Percentiles rank a stretch among this genome's conserved stretches.
Conservation (phyloP, 2,329 filamentous ascomycete genomes). For the Trichoderma pleuroti region DNA sequence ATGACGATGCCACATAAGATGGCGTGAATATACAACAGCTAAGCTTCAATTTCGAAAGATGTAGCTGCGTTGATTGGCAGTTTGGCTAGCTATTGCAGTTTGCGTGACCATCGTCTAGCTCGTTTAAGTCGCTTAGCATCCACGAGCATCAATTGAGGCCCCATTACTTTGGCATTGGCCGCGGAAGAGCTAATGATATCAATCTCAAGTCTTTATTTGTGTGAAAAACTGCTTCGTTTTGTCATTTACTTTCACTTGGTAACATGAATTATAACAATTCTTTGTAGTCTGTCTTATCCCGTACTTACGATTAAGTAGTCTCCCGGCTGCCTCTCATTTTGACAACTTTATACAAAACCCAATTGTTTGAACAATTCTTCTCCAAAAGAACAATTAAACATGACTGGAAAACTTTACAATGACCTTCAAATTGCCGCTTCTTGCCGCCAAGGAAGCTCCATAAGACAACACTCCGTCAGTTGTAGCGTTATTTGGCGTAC, state of each 20-base stretch:
- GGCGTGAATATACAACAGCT: background rate
- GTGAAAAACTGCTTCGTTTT: fast-evolving
- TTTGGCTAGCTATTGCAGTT: background rate
- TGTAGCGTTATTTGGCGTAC: background rate
- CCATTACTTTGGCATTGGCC: background rate
- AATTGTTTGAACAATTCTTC: background rate
- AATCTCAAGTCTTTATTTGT: background rate
- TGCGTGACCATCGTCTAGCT: background rate
- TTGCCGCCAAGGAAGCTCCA: background rate
- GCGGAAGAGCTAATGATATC: background rate
- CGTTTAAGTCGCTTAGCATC: background rate
- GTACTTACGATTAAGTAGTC: background rate
- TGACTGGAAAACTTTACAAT: background rate
- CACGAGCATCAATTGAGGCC: background rate
- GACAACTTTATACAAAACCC: too few relatives aligned
- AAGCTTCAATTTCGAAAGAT: background rate
- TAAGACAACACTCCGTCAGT: background rate
- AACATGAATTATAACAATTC: background rate
- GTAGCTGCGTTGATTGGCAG: background rate
- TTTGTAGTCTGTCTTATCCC: background rate
- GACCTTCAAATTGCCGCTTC: background rate
- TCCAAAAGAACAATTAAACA: fast-evolving
- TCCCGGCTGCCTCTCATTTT: background rate
- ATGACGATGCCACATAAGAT: background rate
- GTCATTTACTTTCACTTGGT: fast-evolving